phyloP scores from a whole-genome alignment of 371 early-diverging fungal species.

The Syncephalastrum racemosum region DNA sequence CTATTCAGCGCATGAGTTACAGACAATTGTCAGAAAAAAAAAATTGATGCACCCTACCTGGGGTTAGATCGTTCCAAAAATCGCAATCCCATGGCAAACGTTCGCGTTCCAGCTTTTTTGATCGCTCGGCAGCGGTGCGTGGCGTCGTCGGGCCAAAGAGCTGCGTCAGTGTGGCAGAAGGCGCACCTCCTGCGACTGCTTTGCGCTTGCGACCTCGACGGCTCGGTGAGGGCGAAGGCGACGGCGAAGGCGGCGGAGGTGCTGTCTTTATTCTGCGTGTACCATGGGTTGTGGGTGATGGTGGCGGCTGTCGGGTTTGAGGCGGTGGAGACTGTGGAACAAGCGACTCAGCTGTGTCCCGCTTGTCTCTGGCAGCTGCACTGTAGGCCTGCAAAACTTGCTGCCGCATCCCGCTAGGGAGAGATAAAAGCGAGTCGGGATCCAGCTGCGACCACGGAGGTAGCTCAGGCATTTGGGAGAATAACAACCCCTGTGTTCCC shows the following conservation, averaged over 20 bases:
- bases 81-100: slow-evolving; percentile 20
- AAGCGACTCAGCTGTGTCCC: background rate
- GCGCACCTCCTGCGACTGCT: too few species aligned
- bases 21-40: background rate
- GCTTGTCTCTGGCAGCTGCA: slow-evolving; percentile 7
- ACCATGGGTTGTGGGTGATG: background rate
- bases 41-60: too few species aligned
- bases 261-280: background rate
- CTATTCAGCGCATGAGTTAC: slow-evolving; percentile 8
- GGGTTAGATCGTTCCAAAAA: slow-evolving; percentile 32
- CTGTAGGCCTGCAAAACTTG: slow-evolving; percentile 43
- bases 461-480: slow-evolving; percentile 19
- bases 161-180: slow-evolving; percentile 13
- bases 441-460: slow-evolving; percentile 59
- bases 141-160: slow-evolving; percentile 8
- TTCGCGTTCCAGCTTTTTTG: too few species aligned
- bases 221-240: background rate
- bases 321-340: background rate
- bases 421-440: slow-evolving; percentile 38
- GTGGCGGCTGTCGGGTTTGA: background rate
- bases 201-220: background rate
- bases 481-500: background rate
- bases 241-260: background rate
- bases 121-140: background rate
- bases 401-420: slow-evolving; percentile 41